phyloP scores from a whole-genome alignment of 805 yeast genomes.

The Wickerhamiella kurtzmanii region DNA sequence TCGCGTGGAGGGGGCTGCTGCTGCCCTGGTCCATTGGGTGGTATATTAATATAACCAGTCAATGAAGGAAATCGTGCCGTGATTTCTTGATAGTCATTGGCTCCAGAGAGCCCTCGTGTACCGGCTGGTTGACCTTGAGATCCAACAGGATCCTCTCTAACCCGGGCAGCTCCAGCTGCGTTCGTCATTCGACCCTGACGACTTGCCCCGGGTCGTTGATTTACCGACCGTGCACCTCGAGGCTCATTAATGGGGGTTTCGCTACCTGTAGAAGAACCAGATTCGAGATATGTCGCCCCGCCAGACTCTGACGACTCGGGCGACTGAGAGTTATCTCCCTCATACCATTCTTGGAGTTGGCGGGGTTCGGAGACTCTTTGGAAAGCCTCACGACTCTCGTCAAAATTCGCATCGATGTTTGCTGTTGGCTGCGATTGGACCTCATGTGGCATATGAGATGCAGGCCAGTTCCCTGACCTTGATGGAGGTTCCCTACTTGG shows the following conservation, averaged over 20 bases:
- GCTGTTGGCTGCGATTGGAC: no score
- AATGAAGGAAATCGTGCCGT: conserved; percentile 10
- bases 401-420: not conserved
- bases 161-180: no score
- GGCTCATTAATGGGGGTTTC: not conserved
- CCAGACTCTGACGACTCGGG: not conserved
- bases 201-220: no score
- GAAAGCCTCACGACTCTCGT: not conserved
- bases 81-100: conserved; percentile 1
- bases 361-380: not conserved
- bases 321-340: not conserved
- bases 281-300: not conserved
- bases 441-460: no score
- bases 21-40: conserved; percentile 10
- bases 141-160: no score
- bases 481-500: no score
- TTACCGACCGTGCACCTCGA: not conserved
- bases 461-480: no score
- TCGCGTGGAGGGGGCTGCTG: conserved; percentile 1
- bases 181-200: no score
- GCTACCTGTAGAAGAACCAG: not conserved
- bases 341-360: not conserved
- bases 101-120: not conserved
- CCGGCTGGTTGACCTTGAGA: not conserved
- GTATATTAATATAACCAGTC: conserved; percentile 1